Evolutionary conservation across 352 stramenopile genomes (phyloP), one percentile per base, ranked within the genome.

Genomic region (Globisporangium abappressorium): DNA sequence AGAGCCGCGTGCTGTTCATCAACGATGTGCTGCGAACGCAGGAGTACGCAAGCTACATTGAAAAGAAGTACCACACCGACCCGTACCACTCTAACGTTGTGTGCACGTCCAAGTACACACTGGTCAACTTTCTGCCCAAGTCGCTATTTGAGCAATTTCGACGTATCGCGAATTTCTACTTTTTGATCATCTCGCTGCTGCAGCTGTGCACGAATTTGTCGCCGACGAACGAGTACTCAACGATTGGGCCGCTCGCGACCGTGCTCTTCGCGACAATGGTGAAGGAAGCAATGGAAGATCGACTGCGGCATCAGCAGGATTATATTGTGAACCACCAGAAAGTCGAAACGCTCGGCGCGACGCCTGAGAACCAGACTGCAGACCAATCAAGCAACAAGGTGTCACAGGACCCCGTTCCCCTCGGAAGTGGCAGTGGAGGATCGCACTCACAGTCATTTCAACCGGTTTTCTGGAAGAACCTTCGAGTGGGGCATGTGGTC

Each of bases 81-180:
- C 63, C 69, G 22, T 90, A 90, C 68, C 76, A 76, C 62, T 70
- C 58, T 7, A 94, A 94, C 62, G 66, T 66, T 5, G 87, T 98
- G 33, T 71, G 79, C 26, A 98, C 94, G 33, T 94, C 88, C 79
- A 98, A 98, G 80, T 99, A 99, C 78, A 97, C 95, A 14, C 12
- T 96, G 3, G 61, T 98, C 33, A 98, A 91, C 41, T 99, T 99
- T 70, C 68, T 99, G 36, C 96, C 97, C 53, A 91, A 98, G 84
- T 96, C 94, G 53, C 87, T 98, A 57, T 90, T 96, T 38, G 93
- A 98, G 70, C 97, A 99, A 79, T 99, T 99, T 78, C 90, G 95
- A 36, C 86, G 94, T 41, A 89, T 98, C 68, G 96, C 93, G 8
- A 99, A 99, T 70, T 91, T 98, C 65, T 99, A 99, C 79, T 99